Conservation (phyloP, 2,329 filamentous ascomycete species). For the Fusarium austroafricanum region DNA sequence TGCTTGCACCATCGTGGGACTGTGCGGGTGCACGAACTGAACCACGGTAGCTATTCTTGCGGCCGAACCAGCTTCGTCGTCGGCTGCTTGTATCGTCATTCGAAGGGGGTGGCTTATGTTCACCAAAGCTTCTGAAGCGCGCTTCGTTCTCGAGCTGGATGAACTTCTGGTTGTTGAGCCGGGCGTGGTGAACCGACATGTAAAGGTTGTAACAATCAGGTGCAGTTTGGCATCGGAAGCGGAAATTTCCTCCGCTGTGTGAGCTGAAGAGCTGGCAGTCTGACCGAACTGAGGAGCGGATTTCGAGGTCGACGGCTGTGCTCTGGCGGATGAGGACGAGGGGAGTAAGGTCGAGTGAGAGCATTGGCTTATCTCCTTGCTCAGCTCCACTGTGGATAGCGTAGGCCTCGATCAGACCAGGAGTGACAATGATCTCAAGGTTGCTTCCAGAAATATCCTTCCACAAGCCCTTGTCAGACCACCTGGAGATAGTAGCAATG, state of each 20-base stretch:
- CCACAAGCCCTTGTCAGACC: slow-evolving; percentile 72
- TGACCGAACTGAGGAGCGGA: slow-evolving; percentile 83
- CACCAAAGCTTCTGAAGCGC: slow-evolving; percentile 78
- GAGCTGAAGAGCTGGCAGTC: slow-evolving; percentile 74
- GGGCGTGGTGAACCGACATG: slow-evolving; percentile 84
- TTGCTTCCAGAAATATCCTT: slow-evolving; percentile 65
- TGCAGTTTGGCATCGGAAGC: slow-evolving; percentile 84
- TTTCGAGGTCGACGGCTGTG: slow-evolving; percentile 92
- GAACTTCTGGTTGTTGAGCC: slow-evolving; percentile 93
- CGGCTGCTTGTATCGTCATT: slow-evolving; percentile 62
- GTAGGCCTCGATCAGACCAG: slow-evolving; percentile 70
- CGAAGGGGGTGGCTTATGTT: slow-evolving; percentile 61
- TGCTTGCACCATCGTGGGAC: slow-evolving; percentile 80
- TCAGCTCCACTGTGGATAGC: slow-evolving; percentile 52
- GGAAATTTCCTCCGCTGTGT: slow-evolving; percentile 79
- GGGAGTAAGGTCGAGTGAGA: slow-evolving; percentile 88
- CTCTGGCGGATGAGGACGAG: slow-evolving; percentile 90
- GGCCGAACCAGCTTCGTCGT: slow-evolving; percentile 69
- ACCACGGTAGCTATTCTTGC: slow-evolving; percentile 73
- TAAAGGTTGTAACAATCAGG: slow-evolving; percentile 87
- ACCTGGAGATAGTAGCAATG: slow-evolving; percentile 69
- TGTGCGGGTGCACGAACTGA: slow-evolving; percentile 70
- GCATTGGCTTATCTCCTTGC: slow-evolving; percentile 59
- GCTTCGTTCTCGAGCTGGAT: slow-evolving; percentile 74
- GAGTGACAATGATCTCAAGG: slow-evolving; percentile 67